Evolutionary conservation across 371 early-diverging fungal genomes (phyloP), one percentile per base, ranked within the genome.

Genomic region (Mortierella sp.): DNA sequence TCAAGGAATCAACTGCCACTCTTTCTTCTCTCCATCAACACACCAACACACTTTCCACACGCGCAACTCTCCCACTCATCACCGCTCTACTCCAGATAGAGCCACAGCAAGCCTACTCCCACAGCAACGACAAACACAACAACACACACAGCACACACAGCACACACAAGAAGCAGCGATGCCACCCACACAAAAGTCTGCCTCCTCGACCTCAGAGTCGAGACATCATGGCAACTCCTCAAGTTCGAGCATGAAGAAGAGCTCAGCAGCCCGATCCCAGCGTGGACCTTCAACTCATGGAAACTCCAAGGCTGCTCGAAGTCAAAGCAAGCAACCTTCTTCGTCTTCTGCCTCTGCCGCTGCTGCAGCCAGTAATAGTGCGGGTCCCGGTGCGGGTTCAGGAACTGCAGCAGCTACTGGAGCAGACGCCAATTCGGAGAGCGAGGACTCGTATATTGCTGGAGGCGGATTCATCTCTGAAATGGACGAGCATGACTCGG

Each of bases 401-500:
- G 63, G 63, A 44, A 50, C 19, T 73, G 47, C 55, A 42, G 38
- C 11, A 60, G 19, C 21, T 1, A 19, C n/a, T 14, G 71, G 54
- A 47, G 57, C 58, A 63, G 74, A 68, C 21, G 80, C 65, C 0
- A 75, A 77, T 26, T 84, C 84, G 4, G 84, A 84, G 50, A 84
- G 84, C 38, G 84, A 84, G 38, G 81, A 84, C 28, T 80, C 81
- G 19, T 80, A 84, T 42, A 80, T 73, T 3, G 76, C 76, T 8
- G 85, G 85, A 31, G 85, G 82, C 16, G 82, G 82, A 34, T 78
- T 79, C 58, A 79, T 79, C 57, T 85, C 85, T n/a, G 85, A 85
- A 63, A 82, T 86, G 87, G 87, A 86, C 55, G 87, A 86, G 44
- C 87, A 82, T 24, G 87, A 86, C 60, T 82, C 83, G 3, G 83